Percentiles rank a stretch among this genome's conserved stretches.
phyloP scores from a whole-genome alignment of 1,284 basidiomycete species.

The Kalmanozyma brasiliensis region DNA sequence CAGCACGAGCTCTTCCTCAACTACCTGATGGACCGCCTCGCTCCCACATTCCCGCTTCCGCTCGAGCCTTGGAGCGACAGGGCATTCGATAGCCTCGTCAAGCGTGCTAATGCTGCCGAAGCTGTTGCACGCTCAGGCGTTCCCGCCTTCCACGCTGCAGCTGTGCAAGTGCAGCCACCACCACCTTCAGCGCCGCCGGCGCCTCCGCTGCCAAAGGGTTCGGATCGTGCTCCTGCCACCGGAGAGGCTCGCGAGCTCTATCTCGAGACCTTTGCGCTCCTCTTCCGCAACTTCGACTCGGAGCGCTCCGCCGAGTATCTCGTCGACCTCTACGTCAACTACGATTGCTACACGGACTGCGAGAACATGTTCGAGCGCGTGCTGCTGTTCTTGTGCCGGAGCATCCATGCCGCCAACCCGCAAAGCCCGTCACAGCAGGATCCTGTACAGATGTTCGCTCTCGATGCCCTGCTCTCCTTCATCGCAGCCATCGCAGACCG shows the following conservation, averaged over 20 bases:
- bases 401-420: constrained; percentile 68
- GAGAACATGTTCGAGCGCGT: constrained; percentile 94
- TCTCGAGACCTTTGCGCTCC: constrained; percentile 84
- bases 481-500: constrained; percentile 88
- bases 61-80: constrained; percentile 64
- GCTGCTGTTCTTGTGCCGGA: constrained; percentile 81
- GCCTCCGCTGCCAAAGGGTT: constrained; percentile 72
- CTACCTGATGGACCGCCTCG: constrained; percentile 90
- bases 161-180: constrained; percentile 65
- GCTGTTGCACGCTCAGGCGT: constrained; percentile 23
- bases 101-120: constrained; percentile 31
- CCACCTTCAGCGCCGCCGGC: constrained; percentile 72
- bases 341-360: constrained; percentile 95
- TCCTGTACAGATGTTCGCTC: constrained; percentile 83
- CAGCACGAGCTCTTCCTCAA: constrained; percentile 95
- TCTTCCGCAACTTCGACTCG: constrained; percentile 71
- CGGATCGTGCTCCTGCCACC: constrained; percentile 73
- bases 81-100: constrained; percentile 65
- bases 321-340: constrained; percentile 94
- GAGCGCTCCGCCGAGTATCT: constrained; percentile 78
- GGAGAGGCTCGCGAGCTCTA: constrained; percentile 90
- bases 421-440: constrained; percentile 85
- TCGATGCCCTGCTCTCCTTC: constrained; percentile 87
- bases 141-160: constrained; percentile 9
- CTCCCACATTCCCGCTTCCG: constrained; percentile 61